Evolutionary conservation across 495 filamentous ascomycete genomes (phyloP).

Genomic region (Platismatia glauca): DNA sequence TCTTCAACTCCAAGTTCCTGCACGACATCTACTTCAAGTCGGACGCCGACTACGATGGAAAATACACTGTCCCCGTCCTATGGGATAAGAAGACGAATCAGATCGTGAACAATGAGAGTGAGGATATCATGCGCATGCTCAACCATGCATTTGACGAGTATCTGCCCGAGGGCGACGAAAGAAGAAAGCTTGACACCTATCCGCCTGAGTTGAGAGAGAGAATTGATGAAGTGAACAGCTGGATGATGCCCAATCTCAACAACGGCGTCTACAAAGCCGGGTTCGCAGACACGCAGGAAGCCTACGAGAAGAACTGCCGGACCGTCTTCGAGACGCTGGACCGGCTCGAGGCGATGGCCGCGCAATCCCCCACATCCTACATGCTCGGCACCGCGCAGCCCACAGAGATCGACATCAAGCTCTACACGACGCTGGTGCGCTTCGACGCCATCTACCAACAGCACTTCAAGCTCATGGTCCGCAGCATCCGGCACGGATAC

Average conservation of each 20-base stretch:
- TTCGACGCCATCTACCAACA: constrained; percentile 47
- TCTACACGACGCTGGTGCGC: constrained; percentile 42
- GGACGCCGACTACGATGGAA: constrained; percentile 42
- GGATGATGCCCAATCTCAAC: constrained; percentile 42
- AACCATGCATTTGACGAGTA: constrained; percentile 39
- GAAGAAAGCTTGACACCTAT: constrained; percentile 36
- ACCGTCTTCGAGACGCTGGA: constrained; percentile 45
- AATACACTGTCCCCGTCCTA: constrained; percentile 47
- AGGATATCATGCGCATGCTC: constrained; percentile 44
- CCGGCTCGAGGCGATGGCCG: constrained; percentile 39
- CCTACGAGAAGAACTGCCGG: constrained; percentile 37
- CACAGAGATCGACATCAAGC: constrained; percentile 44
- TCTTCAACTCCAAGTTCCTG: constrained; percentile 41
- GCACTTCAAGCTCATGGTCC: constrained; percentile 51
- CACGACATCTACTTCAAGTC: constrained; percentile 46
- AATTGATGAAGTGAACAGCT: constrained; percentile 38
- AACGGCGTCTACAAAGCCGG: constrained; percentile 48
- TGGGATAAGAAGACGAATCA: constrained; percentile 44
- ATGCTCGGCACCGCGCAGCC: constrained; percentile 35
- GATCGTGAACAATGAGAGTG: constrained; percentile 47
- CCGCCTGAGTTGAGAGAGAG: constrained; percentile 32
- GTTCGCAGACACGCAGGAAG: constrained; percentile 40
- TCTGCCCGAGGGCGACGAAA: constrained; percentile 26
- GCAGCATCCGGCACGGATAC: constrained; percentile 45
- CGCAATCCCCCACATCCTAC: constrained; percentile 37